A percentile compares a stretch with the other conserved stretches of the same genome.
phyloP scores from a whole-genome alignment of 176 grass and related monocot genomes.

The Hyparrhenia diplandra region DNA sequence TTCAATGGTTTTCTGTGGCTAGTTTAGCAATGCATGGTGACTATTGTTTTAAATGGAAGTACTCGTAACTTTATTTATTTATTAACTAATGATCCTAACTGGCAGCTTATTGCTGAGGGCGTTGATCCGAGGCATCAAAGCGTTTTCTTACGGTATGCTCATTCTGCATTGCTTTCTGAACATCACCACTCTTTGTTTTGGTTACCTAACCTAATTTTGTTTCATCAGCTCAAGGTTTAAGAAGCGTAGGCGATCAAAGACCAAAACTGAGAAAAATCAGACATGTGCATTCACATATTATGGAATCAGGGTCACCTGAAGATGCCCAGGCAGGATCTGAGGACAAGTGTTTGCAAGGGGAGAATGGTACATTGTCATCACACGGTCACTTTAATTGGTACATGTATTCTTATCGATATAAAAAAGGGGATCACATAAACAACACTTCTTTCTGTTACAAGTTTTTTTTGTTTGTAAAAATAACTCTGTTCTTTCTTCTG shows the following conservation, averaged over 20 bases:
- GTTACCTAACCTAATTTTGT: constrained; percentile 26
- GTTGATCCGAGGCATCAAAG: constrained; percentile 95
- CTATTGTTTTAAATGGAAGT: constrained; percentile 5
- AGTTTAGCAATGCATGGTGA: not conserved
- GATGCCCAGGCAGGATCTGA: constrained; percentile 52
- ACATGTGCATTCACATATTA: constrained; percentile 70
- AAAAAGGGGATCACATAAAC: not conserved
- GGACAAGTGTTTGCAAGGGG: constrained; percentile 48
- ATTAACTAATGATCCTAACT: constrained; percentile 20
- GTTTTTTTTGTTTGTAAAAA: not conserved
- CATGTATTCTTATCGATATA: not conserved
- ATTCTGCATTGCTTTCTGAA: constrained; percentile 19
- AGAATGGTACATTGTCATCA: constrained; percentile 61
- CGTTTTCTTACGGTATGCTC: constrained; percentile 80
- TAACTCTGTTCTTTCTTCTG: not conserved
- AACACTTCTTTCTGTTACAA: not conserved
- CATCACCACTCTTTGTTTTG: not conserved
- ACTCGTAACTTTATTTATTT: not conserved
- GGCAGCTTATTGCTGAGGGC: constrained; percentile 65
- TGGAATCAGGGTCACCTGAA: constrained; percentile 74
- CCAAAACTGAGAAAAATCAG: constrained; percentile 37
- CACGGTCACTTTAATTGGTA: constrained; percentile 18
- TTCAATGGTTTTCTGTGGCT: not conserved
- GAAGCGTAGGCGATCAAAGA: constrained; percentile 48
- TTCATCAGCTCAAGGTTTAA: constrained; percentile 71